Evolutionary conservation across 2,329 filamentous ascomycete genomes (phyloP).

Genomic region (Pyricularia pennisetigena): DNA sequence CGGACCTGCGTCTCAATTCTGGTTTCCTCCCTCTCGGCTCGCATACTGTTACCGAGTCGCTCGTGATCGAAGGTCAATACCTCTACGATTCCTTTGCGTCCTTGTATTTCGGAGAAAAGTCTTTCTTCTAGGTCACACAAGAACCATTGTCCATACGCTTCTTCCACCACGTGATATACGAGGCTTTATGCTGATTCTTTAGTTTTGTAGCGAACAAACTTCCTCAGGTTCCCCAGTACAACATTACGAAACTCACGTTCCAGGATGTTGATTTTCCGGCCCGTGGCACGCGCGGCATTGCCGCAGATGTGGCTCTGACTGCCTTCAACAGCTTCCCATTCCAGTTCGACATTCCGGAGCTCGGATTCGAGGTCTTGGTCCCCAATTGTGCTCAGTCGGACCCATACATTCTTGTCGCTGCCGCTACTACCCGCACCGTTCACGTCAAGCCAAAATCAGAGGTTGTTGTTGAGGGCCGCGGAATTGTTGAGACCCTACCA

Average conservation of each 20-base stretch:
- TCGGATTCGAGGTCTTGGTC: constrained; percentile 78
- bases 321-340: constrained; percentile 72
- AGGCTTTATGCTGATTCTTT: background rate
- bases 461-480: constrained; percentile 60
- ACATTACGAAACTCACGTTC: constrained; percentile 72
- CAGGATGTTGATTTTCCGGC: constrained; percentile 52
- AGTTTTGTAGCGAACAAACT: constrained; percentile 51
- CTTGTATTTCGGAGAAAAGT: constrained; percentile 52
- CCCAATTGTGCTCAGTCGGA: constrained; percentile 67
- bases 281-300: constrained; percentile 54
- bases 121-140: constrained; percentile 22
- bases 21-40: constrained; percentile 72
- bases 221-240: constrained; percentile 70
- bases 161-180: background rate
- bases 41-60: constrained; percentile 62
- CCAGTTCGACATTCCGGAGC: constrained; percentile 63
- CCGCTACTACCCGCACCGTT: constrained; percentile 59
- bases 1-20: constrained; percentile 64
- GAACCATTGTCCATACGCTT: constrained; percentile 4
- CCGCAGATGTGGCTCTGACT: constrained; percentile 65
- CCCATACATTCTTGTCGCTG: constrained; percentile 67
- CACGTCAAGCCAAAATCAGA: constrained; percentile 58
- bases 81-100: constrained; percentile 55
- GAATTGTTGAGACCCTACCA: constrained; percentile 64
- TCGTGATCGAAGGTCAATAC: constrained; percentile 76